Evolutionary conservation across 116 monocot species (phyloP), one percentile per base, ranked within the genome.

Genomic region (Iris pallida): DNA sequence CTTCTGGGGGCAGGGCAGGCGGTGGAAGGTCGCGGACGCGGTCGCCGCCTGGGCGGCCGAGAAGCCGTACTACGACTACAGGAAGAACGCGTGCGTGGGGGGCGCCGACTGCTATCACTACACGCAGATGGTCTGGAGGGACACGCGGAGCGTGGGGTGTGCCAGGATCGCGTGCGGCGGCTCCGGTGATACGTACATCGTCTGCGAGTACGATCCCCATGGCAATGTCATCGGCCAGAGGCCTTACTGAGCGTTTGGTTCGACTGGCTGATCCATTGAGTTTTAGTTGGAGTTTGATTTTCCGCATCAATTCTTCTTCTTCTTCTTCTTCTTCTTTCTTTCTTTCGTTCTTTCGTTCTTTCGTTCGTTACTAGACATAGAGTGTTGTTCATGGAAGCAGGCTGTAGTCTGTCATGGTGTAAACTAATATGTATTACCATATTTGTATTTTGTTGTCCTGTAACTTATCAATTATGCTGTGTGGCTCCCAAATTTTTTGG

Each of bases 91-190:
- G 11, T 81, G 81, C 81, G 13, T 12, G 0, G 2, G 64, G 4
- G 52, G 59, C 42, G 17, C 42, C 3, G 77, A 77, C 40, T 82
- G 82, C 69, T 6, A 5, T 10, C 81, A 81, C 46, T 81, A 76
- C 76, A 81, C 81, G 8, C 81, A 81, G 81, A 69, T 81, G 19
- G 75, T 75, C 18, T 81, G 81, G 81, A 59, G 73, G 30, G 58
- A 18, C 1, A 77, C 81, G 6, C 20, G 42, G 62, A 10, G 61
- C 2, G 20, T 78, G 0, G 82, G 82, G 4, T 82, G 82, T 41
- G 82, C 74, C 11, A 69, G 45, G 51, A 62, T 78, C 41, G 40
- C 14, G 4, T 82, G 82, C 60, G n/a, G 45, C 10, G n/a, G 30
- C 30, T 48, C 3, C 17, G 70, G 74, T 10, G 73, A 73, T 16